phyloP scores from a whole-genome alignment of 164 flowering plant species.

The Malania oleifera region DNA sequence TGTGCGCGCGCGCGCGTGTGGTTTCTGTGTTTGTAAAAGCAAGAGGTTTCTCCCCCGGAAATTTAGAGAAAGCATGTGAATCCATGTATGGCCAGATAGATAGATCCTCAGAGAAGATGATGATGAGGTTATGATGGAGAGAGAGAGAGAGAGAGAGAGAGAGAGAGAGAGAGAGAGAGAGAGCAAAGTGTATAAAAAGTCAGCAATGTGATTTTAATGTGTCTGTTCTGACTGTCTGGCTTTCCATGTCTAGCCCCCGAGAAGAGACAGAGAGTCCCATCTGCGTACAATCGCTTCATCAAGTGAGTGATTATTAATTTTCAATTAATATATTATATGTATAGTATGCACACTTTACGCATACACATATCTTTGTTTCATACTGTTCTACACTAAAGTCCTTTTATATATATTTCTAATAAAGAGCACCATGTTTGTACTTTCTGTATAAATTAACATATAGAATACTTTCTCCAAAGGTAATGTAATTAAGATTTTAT shows the following conservation, averaged over 20 bases:
- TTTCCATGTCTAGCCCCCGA: conserved; percentile 71
- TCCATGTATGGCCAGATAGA: conserved; percentile 11
- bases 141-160: conserved; percentile 17
- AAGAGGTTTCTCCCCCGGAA: conserved; percentile 25
- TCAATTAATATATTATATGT: no score
- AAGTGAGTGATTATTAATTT: conserved; percentile 53
- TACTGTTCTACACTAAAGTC: no score
- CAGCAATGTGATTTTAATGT: conserved; percentile 27
- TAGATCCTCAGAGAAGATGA: conserved; percentile 23
- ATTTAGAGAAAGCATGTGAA: conserved; percentile 6
- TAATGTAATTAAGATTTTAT: no score
- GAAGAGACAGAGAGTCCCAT: conserved; percentile 99
- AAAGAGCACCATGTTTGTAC: no score
- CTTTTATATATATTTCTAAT: no score
- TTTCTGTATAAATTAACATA: no score
- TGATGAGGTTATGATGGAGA: conserved; percentile 41
- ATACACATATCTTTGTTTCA: no score
- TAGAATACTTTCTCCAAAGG: no score
- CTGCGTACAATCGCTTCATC: conserved; percentile 98
- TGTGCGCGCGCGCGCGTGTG: no score
- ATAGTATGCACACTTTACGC: no score
- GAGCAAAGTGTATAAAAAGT: conserved; percentile 16
- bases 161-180: conserved; percentile 10
- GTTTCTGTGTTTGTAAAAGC: no score
- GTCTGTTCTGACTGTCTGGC: conserved; percentile 20